Evolutionary conservation across 2,329 filamentous ascomycete genomes (phyloP), one percentile per base, ranked within the genome.

Genomic region (Aspergillus sergii): DNA sequence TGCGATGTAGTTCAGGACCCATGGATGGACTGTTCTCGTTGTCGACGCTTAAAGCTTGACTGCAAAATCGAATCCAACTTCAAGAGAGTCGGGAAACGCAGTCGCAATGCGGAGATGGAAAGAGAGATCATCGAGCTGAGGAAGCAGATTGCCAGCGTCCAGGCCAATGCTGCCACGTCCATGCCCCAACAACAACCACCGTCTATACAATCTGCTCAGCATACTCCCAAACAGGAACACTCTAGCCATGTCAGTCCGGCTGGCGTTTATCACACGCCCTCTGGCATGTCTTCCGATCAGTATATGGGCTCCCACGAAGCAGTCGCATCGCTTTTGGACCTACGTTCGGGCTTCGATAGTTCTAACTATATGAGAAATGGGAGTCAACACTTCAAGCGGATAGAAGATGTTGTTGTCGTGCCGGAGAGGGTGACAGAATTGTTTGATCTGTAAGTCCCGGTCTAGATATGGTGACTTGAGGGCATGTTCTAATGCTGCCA

Each of bases 21-120:
- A 12, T 90, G 87, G 77, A 81, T 81, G 64, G 81, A 84, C 58
- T 91, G 88, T 76, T 83, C 83, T 43, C 83, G 88, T 64, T 91
- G 88, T 76, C 80, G 83, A 65, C 88, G 88, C 68, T 83, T 89
- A 62, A 84, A 83, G 64, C 84, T 90, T 45, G 81, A 83, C 60
- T 90, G 88, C 78, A 87, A 88, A 71, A 89, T 91, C 74, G 87
- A 90, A 71, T 85, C 86, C 65, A 88, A 88, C 76, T 91, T 90
- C 80, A 90, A 89, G 78, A 84, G 88, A 64, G 80, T 90, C 39
- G 88, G 87, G 55, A 90, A 90, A 78, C 83, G 88, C 62, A 89
- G 87, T 66, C 80, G 88, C 80, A 82, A 89, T 84, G 86, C 87
- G 74, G 80, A 86, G 77, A 83, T 89, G 89, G 82, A 88, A 82